Evolutionary conservation across 345 rosid species (phyloP), one percentile per base, ranked within the genome.

Genomic region (Sonneratia alba): DNA sequence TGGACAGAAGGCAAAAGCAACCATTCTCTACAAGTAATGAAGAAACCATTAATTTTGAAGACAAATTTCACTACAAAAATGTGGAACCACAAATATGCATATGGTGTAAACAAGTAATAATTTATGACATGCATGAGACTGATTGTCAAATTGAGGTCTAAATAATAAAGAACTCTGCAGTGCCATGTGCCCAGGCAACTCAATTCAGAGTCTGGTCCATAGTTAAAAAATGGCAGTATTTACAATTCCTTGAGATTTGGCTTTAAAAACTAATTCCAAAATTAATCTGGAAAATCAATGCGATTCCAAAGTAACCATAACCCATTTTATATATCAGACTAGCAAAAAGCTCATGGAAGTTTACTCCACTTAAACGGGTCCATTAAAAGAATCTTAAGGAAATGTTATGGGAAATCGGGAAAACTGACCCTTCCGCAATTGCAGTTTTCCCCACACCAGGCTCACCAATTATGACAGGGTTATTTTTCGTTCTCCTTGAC

Each of bases 391-490:
- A 47, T 6, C 42, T 36, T 36, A 56, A 74, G 36, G 68, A 57
- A 64, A 68, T 38, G 57, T 43, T 42, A 42, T 27, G 10, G 40
- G 43, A 48, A 47, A 2, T 57, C 19, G 13, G 19, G 59, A 36
- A 43, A 75, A 70, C 86, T 74, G 76, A 90, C 96, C 93, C 96
- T 77, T 90, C 92, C 40, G 89, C 96, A 62, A 87, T 88, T 49
- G 97, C 97, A 82, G 97, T 91, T 87, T 94, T 94, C 49, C 98
- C 92, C 36, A 93, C 97, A 78, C 96, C 96, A 76, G 96, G 98
- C 74, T 93, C 98, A 53, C 96, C 97, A 65, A 94, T 94, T 70
- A 94, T 91, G 38, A 91, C 96, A 69, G 91, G 97, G 81, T 94
- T 94, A 81, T 91, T 94, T 78, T 94, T 92, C 4, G 97, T 95